Percentiles rank a stretch among this genome's conserved stretches.
Conservation (phyloP, 176 grass and related monocot species). For the Coix lacrymajobi region DNA sequence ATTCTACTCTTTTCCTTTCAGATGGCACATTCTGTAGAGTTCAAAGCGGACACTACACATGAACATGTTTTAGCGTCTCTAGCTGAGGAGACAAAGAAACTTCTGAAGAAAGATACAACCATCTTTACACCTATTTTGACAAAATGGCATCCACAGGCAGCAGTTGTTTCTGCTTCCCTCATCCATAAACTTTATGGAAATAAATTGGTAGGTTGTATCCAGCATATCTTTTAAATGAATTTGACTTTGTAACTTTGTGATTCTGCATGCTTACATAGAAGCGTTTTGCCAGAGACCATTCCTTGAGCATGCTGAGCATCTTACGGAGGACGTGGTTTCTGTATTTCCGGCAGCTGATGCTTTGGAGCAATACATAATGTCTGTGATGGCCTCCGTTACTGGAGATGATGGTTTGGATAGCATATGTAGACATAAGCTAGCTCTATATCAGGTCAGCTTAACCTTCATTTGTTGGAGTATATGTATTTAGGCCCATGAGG, state of each 20-base stretch:
- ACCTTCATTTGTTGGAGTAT: no score
- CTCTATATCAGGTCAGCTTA: constrained; percentile 66
- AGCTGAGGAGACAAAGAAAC: constrained; percentile 77
- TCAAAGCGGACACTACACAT: constrained; percentile 54
- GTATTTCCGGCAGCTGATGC: constrained; percentile 86
- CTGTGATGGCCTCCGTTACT: constrained; percentile 68
- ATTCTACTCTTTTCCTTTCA: constrained; percentile 42
- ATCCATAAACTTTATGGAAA: constrained; percentile 94
- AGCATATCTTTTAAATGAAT: background rate
- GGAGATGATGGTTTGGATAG: constrained; percentile 75
- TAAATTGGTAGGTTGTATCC: constrained; percentile 68
- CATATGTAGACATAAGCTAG: constrained; percentile 70
- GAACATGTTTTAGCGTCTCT: constrained; percentile 86
- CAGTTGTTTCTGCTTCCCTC: constrained; percentile 90
- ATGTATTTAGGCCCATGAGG: no score
- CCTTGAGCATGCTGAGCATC: constrained; percentile 83
- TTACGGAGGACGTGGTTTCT: constrained; percentile 92
- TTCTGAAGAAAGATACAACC: constrained; percentile 85
- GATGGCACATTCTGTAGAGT: constrained; percentile 78
- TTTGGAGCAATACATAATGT: constrained; percentile 86
- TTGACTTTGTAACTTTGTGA: constrained; percentile 4
- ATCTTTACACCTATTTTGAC: constrained; percentile 74
- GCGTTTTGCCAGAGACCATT: constrained; percentile 73
- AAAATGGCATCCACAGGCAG: constrained; percentile 80
- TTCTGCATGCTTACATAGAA: constrained; percentile 17